phyloP scores from a whole-genome alignment of 495 filamentous ascomycete genomes.

The Aspergillus egyptiacus region DNA sequence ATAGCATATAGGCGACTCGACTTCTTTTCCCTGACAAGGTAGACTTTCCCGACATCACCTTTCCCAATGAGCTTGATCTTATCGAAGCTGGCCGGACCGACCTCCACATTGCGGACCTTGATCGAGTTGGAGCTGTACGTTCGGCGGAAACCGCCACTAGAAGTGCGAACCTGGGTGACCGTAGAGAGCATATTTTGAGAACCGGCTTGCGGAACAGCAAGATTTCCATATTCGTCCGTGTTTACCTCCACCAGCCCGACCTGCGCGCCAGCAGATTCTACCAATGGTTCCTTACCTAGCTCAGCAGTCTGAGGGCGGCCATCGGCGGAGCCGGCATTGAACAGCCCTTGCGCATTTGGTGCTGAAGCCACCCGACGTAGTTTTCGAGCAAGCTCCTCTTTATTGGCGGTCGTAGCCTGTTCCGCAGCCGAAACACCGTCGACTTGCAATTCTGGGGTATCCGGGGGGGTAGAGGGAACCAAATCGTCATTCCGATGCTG shows the following conservation, averaged over 20 bases:
- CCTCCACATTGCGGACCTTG: constrained; percentile 94
- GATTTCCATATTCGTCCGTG: constrained; percentile 31
- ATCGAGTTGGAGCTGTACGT: constrained; percentile 99
- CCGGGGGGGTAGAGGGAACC: constrained; percentile 93
- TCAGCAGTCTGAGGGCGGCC: constrained; percentile 77
- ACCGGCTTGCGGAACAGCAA: constrained; percentile 39
- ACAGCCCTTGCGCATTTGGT: constrained; percentile 93
- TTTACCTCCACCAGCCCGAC: constrained; percentile 48
- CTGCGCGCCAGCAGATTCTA: constrained; percentile 49
- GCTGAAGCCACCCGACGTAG: constrained; percentile 90
- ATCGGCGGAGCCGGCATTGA: constrained; percentile 56
- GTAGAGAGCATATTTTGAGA: constrained; percentile 41
- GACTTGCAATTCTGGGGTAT: constrained; percentile 74
- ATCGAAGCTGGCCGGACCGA: constrained; percentile 92
- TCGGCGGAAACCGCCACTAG: constrained; percentile 68
- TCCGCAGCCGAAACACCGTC: constrained; percentile 66
- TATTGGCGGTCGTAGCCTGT: constrained; percentile 71
- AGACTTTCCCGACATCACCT: constrained; percentile 97
- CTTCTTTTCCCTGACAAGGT: constrained; percentile 96
- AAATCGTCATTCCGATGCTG: constrained; percentile 93
- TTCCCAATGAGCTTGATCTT: constrained; percentile 99
- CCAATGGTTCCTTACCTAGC: constrained; percentile 68
- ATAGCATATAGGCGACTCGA: constrained; percentile 91
- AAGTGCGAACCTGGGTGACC: constrained; percentile 49
- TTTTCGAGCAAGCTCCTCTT: constrained; percentile 89